phyloP scores from a whole-genome alignment of 2,329 filamentous ascomycete species.

The Cladobotryum protrusum region DNA sequence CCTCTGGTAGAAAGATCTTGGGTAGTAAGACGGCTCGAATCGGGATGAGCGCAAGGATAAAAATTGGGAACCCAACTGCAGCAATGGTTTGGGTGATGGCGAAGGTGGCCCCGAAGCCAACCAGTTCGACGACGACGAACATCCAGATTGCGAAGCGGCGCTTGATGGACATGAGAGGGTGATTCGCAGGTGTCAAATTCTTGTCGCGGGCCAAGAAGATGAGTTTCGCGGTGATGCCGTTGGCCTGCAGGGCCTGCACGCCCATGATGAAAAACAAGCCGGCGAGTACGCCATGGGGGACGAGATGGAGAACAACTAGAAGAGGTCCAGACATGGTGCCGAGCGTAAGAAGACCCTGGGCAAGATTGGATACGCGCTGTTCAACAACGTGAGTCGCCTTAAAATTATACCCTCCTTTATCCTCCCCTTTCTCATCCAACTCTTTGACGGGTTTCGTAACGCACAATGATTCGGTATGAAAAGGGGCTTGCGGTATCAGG shows the following conservation, averaged over 20 bases:
- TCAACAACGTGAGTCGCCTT: conserved; percentile 62
- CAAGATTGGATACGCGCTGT: conserved; percentile 72
- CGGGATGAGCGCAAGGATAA: conserved; percentile 65
- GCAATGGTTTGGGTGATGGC: conserved; percentile 79
- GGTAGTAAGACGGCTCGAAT: conserved; percentile 59
- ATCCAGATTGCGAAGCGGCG: conserved; percentile 62
- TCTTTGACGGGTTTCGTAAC: conserved; percentile 54
- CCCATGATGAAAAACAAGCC: conserved; percentile 85
- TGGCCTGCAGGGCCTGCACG: conserved; percentile 66
- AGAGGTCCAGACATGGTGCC: conserved; percentile 74
- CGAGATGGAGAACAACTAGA: conserved; percentile 66
- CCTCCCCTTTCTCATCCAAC: conserved; percentile 45
- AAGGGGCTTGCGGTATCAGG: conserved; percentile 76
- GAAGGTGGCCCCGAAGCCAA: conserved; percentile 71
- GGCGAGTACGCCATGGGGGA: conserved; percentile 73
- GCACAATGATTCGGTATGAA: conserved; percentile 73
- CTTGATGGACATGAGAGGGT: conserved; percentile 56
- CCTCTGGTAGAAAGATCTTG: conserved; percentile 50
- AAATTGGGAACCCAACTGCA: conserved; percentile 72
- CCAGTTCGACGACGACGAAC: conserved; percentile 62
- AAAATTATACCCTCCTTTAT: conserved; percentile 50
- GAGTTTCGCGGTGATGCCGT: conserved; percentile 71
- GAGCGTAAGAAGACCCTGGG: conserved; percentile 69
- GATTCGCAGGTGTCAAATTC: conserved; percentile 50
- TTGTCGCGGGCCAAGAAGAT: conserved; percentile 62